Evolutionary conservation across 352 stramenopile genomes (phyloP), one percentile per base, ranked within the genome.

Genomic region (Pythium aristosporum): DNA sequence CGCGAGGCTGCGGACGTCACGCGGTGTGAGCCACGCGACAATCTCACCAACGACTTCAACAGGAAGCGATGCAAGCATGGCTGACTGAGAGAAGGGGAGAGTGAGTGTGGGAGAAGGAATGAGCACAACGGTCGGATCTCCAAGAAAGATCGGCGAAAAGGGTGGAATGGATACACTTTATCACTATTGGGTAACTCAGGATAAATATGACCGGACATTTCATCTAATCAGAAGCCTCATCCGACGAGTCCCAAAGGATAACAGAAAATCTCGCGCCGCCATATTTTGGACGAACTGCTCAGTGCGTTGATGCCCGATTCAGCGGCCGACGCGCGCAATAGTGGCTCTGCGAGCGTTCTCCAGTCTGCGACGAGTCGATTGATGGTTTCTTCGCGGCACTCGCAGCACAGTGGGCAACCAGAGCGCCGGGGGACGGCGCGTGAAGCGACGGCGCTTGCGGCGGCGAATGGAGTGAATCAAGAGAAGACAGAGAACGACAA

Each of bases 271-370:
- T 16, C 37, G 37, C 37, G 37, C 11, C 3, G 25, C 36, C 20
- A 67, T 67, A 50, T 67, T 67, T 28, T 67, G 60, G 60, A 61
- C 50, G 60, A n/a, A n/a, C n/a, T 50, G 60, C 51, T 30, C 20
- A n/a, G 37, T 20, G 41, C 50, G 25, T 13, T 51, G 9, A 49
- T 41, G 15, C 34, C 60, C 18, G 16, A 12, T 20, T 5, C 25
- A 5, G 9, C 42, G 6, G 51, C 41, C 37, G 60, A 61, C 50
- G 46, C 52, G 13, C 54, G 23, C 7, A 32, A 16, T 20, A 39
- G 10, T 16, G 37, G 11, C 15, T 18, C 51, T 2, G 25, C 18
- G 15, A 56, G 52, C 32, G 43, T 55, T 43, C 30, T 61, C 2
- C 50, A 46, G 20, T 39, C 49, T 9, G 36, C 51, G 51, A 32